Base-by-base conservation (phyloP, 2,329 filamentous ascomycete species). In the Furcasterigmium furcatum region DNA sequence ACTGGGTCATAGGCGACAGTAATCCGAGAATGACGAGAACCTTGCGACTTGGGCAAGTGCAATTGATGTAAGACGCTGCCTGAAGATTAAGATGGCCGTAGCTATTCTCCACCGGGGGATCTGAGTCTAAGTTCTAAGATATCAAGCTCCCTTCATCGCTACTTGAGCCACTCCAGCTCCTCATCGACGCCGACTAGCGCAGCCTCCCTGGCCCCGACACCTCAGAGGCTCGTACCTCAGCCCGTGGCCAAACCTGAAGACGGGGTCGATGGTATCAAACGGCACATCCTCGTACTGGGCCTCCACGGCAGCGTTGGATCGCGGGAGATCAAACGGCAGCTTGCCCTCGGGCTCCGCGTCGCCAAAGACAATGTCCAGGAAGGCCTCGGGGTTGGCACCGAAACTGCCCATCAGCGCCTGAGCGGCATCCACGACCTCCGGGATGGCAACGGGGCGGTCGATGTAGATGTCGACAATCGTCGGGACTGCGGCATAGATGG, bases 271-370 rank as follows among this genome's bases (percentile, higher is more conserved):
- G 1, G 58, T 58, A 34, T 64, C 58, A 36, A 53, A 64, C 0
- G 60, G 54, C 7, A 62, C 52, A 38, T 64, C 62, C 24, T 58
- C 56, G 13, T 40, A 48, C 0, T 52, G 47, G 8, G 53, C 62
- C 38, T 65, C 62, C 0, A 73, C 73, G 2, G 72, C 73, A 36
- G 58, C 62, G 50, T 66, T 64, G 6, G 68, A 72, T 10, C 66
- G 52, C 1, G 74, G 72, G 20, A 77, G 45, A 53, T 77, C 73
- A 53, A 74, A 72, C 0, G 70, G 70, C 46, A 73, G 48, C 53
- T 60, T 66, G 0, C 73, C 72, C 45, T 65, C 52, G 0, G 73
- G 73, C 12, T 55, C 53, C 6, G 58, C 61, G 2, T 60, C 50
- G 0, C 58, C 61, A 44, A 74, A 71, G 0, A 74, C 32, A 1